phyloP scores from a whole-genome alignment of 2,329 filamentous ascomycete species.

The Meredithiella fracta region DNA sequence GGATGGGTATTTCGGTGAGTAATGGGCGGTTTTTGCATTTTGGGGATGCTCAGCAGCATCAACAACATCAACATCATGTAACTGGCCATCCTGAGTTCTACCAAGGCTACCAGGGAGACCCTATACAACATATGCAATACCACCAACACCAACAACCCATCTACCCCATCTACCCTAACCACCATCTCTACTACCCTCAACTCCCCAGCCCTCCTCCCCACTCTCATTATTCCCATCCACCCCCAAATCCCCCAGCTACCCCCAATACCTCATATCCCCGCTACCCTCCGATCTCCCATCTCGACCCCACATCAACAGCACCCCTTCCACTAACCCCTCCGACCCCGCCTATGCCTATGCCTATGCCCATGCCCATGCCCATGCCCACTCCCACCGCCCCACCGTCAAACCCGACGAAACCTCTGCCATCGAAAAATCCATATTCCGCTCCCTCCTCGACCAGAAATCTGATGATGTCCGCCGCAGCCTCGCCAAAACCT shows the following conservation, averaged over 20 bases:
- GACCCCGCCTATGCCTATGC: background rate
- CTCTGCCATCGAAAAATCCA: slow-evolving; percentile 38
- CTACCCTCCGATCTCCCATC: background rate
- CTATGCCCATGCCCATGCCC: slow-evolving; percentile 15
- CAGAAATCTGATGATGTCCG: slow-evolving; percentile 39
- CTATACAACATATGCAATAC: background rate
- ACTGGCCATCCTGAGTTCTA: slow-evolving; percentile 6
- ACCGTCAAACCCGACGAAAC: slow-evolving; percentile 33
- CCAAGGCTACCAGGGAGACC: slow-evolving; percentile 11
- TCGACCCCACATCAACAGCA: background rate
- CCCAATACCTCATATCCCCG: background rate
- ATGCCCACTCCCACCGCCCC: slow-evolving; percentile 27
- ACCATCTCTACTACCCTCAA: slow-evolving; percentile 19
- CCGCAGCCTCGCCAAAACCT: slow-evolving; percentile 36
- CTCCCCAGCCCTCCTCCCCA: background rate
- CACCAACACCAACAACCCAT: background rate
- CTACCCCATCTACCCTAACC: slow-evolving; percentile 17
- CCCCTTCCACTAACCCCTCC: background rate
- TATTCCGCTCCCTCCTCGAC: slow-evolving; percentile 34
- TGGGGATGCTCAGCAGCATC: slow-evolving; percentile 22
- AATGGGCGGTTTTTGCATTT: slow-evolving; percentile 32
- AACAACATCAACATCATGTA: background rate
- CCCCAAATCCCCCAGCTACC: background rate
- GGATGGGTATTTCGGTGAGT: slow-evolving; percentile 23
- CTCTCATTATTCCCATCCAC: too few relatives aligned